These are phyloP conservation scores for Exophiala mesophila DNA, from an alignment of 2,329 filamentous ascomycete genomes.

Conservation along the genomic window DNA sequence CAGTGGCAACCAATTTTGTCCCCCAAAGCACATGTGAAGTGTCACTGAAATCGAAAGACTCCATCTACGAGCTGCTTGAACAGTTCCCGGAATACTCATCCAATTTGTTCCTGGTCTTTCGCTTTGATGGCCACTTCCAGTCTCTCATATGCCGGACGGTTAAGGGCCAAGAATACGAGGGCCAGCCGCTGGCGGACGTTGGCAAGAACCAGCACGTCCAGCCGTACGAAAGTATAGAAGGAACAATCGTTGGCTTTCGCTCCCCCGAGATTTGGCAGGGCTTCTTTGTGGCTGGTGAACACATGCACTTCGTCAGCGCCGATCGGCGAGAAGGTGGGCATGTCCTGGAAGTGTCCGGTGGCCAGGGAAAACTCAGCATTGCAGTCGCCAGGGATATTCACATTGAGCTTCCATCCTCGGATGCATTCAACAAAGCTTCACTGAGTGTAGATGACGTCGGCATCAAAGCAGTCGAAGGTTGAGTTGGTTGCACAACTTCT, in stretches of 20 bases:
- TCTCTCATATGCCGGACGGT: constrained; percentile 29
- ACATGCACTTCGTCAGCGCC: constrained; percentile 39
- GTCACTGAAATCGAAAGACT: constrained; percentile 23
- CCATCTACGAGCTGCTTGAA: constrained; percentile 24
- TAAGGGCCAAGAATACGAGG: constrained; percentile 29
- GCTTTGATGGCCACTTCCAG: constrained; percentile 27
- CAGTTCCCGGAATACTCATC: constrained; percentile 20
- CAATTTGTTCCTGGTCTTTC: constrained; percentile 31
- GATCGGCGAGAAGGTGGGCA: constrained; percentile 38
- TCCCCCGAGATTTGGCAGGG: constrained; percentile 38
- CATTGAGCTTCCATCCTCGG: constrained; percentile 36
- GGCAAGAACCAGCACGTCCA: constrained; percentile 39
- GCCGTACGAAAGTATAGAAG: constrained; percentile 34
- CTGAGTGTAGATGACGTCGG: constrained; percentile 33
- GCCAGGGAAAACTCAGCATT: constrained; percentile 33
- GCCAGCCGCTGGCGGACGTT: constrained; percentile 32
- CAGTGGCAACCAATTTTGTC: constrained; percentile 30
- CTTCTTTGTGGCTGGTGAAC: constrained; percentile 39
- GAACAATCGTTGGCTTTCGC: constrained; percentile 41
- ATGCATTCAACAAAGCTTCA: constrained; percentile 36
- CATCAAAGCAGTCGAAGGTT: constrained; percentile 36
- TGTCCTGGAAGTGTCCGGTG: constrained; percentile 35
- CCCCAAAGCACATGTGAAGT: constrained; percentile 26
- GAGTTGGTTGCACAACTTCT: too few species aligned
- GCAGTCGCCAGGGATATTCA: constrained; percentile 36